phyloP scores from a whole-genome alignment of 2,329 filamentous ascomycete species.

The Balansia obtecta region DNA sequence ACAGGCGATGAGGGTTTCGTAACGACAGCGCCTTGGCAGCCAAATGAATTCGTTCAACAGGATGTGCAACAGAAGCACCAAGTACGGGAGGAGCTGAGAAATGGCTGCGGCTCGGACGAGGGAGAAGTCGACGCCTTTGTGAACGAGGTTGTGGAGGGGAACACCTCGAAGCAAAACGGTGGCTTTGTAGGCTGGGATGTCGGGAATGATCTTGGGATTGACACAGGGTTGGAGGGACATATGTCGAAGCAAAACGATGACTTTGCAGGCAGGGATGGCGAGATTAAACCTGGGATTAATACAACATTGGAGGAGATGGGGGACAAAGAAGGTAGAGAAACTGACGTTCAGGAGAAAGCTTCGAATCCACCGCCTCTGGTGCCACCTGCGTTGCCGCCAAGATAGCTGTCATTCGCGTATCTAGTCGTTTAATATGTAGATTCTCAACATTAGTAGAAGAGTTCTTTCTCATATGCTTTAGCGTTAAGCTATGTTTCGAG shows the following conservation, averaged over 20 bases:
- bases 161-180: neutral
- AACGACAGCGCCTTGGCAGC: neutral
- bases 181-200: neutral
- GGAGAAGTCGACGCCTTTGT: neutral
- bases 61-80: neutral
- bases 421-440: no score
- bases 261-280: neutral
- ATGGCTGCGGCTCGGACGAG: neutral
- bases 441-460: no score
- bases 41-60: neutral
- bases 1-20: conserved; percentile 11
- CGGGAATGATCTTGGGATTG: neutral
- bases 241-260: neutral
- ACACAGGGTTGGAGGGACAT: neutral
- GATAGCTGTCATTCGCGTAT: neutral
- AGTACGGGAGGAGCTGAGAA: neutral
- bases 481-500: no score
- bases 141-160: neutral
- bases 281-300: neutral
- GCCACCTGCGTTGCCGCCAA: conserved; percentile 1
- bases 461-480: no score
- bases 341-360: neutral
- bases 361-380: neutral
- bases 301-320: neutral
- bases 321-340: neutral